These are phyloP conservation scores for Onygenales sp. DNA, from an alignment of 2,329 filamentous ascomycete species.

Conservation along the genomic window DNA sequence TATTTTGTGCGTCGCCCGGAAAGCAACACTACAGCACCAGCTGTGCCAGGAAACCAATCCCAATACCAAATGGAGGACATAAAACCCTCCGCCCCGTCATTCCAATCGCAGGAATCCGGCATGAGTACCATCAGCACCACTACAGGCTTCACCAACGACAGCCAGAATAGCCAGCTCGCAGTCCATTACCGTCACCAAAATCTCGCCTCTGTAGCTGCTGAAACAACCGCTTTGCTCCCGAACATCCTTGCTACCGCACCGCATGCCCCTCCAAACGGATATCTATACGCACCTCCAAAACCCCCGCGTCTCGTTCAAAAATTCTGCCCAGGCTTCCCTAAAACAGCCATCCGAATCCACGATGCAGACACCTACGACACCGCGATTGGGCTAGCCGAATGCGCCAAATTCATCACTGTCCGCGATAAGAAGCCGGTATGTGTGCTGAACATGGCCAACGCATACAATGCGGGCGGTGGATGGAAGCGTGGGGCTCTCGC, in stretches of 20 bases:
- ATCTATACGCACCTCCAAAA: slow-evolving; percentile 26
- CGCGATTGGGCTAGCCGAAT: slow-evolving; percentile 34
- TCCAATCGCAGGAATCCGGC: background rate
- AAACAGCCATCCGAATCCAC: slow-evolving; percentile 39
- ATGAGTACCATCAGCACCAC: background rate
- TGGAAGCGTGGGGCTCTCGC: slow-evolving; percentile 53
- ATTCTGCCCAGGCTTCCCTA: slow-evolving; percentile 33
- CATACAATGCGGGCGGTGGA: slow-evolving; percentile 49
- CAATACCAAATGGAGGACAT: slow-evolving; percentile 10
- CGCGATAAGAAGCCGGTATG: slow-evolving; percentile 37
- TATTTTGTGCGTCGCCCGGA: background rate
- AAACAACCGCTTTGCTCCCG: slow-evolving; percentile 41
- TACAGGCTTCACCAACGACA: background rate
- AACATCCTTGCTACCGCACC: slow-evolving; percentile 38
- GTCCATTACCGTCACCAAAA: slow-evolving; percentile 9
- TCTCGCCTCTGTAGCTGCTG: slow-evolving; percentile 36
- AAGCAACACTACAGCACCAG: background rate
- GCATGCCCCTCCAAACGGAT: slow-evolving; percentile 29
- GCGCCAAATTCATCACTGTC: slow-evolving; percentile 13
- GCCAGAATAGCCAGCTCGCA: background rate
- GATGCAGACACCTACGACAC: slow-evolving; percentile 51
- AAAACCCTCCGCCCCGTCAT: slow-evolving; percentile 1
- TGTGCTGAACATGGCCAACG: slow-evolving; percentile 58
- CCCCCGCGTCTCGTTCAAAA: slow-evolving; percentile 31
- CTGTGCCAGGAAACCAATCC: background rate